Percentiles rank a stretch among this genome's conserved stretches.
Evolutionary conservation across 176 grass and related monocot genomes (phyloP).

Genomic region (Carex littledalei): DNA sequence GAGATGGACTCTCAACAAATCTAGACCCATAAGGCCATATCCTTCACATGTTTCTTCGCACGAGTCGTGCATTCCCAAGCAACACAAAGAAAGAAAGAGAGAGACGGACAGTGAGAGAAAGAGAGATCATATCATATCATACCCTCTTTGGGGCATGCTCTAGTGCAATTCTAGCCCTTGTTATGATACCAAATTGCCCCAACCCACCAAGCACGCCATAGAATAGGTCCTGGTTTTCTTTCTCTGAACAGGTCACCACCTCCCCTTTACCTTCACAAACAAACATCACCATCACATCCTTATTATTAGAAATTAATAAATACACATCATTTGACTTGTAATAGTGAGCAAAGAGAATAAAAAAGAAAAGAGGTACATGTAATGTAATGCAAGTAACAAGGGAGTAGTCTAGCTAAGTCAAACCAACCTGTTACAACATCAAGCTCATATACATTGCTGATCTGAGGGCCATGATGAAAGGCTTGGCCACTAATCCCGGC

Average conservation of each 20-base stretch:
- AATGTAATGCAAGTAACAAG: not conserved
- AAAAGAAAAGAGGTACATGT: not conserved
- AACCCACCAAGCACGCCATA: constrained; percentile 75
- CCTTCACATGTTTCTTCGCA: not conserved
- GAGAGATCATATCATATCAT: not conserved
- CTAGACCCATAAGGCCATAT: constrained; percentile 5
- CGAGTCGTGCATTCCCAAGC: constrained; percentile 8
- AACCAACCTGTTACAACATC: constrained; percentile 80
- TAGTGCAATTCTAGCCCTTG: constrained; percentile 83
- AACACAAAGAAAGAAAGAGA: not conserved
- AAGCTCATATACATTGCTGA: constrained; percentile 76
- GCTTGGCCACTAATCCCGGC: constrained; percentile 87
- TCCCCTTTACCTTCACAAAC: constrained; percentile 59
- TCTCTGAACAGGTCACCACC: constrained; percentile 67
- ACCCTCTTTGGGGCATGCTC: constrained; percentile 81
- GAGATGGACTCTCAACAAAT: constrained; percentile 22
- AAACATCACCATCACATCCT: not conserved
- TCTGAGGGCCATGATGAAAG: constrained; percentile 82
- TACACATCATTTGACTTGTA: not conserved
- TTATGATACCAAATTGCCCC: constrained; percentile 90
- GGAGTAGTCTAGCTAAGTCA: not conserved
- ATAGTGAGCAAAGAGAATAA: not conserved
- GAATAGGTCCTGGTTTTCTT: constrained; percentile 63
- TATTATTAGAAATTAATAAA: not conserved
- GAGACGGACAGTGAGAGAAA: constrained; percentile 10